phyloP scores from a whole-genome alignment of 2,329 filamentous ascomycete species.

The Aspergillus ruber region DNA sequence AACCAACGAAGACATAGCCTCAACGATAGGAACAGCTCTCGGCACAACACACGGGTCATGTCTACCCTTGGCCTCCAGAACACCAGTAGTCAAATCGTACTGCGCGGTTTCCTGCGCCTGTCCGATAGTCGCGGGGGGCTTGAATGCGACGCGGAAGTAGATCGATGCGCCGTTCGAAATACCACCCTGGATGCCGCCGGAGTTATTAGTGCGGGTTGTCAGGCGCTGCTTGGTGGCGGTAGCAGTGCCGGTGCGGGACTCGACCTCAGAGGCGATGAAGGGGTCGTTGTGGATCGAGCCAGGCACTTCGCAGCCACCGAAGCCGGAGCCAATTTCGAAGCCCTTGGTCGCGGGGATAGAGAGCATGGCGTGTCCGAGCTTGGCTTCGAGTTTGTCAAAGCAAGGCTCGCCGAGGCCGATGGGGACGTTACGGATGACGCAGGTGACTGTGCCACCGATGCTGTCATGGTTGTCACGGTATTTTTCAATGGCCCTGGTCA shows the following conservation, averaged over 20 bases:
- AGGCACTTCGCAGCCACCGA: conserved; percentile 75
- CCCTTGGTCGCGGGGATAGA: conserved; percentile 92
- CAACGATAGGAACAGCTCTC: conserved; percentile 63
- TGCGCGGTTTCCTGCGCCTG: conserved; percentile 77
- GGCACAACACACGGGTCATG: conserved; percentile 93
- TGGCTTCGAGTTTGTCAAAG: conserved; percentile 93
- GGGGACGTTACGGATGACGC: conserved; percentile 81
- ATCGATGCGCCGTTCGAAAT: conserved; percentile 90
- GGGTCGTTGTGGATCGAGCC: conserved; percentile 91
- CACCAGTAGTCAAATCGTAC: conserved; percentile 69
- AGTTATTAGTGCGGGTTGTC: conserved; percentile 89
- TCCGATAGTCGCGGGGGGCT: conserved; percentile 88
- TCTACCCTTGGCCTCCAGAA: conserved; percentile 83
- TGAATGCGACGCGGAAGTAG: conserved; percentile 94
- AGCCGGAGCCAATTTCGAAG: conserved; percentile 92
- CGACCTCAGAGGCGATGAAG: conserved; percentile 55
- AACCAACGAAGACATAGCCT: conserved; percentile 83
- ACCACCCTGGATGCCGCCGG: conserved; percentile 88
- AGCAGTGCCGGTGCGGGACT: conserved; percentile 11
- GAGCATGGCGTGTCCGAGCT: conserved; percentile 87
- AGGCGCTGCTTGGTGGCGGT: conserved; percentile 48
- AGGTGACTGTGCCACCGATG: conserved; percentile 92
- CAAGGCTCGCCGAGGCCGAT: conserved; percentile 84
- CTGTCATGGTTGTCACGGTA: conserved; percentile 76
- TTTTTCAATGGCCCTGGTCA: conserved; percentile 72